Conservation (phyloP, 495 filamentous ascomycete species). For the Aspergillus taichungensis region DNA sequence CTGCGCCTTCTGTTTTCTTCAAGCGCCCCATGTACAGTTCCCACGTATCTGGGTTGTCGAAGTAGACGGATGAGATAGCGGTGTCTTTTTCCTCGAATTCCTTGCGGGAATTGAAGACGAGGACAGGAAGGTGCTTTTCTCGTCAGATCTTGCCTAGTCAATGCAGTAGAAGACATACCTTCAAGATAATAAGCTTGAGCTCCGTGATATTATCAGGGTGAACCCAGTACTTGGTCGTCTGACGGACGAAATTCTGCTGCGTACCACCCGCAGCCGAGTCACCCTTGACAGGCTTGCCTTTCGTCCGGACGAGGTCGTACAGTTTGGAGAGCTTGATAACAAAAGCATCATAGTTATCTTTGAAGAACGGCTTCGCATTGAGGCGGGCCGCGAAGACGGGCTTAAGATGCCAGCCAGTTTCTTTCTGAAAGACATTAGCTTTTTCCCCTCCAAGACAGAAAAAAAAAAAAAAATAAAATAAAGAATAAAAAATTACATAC, state of each 20-base stretch:
- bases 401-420: conserved; percentile 86
- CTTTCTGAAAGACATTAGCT: conserved; percentile 51
- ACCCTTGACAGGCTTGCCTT: conserved; percentile 85
- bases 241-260: conserved; percentile 92
- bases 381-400: conserved; percentile 89
- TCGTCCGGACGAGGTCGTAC: conserved; percentile 87
- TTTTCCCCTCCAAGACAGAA: not conserved
- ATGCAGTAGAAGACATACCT: conserved; percentile 33
- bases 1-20: conserved; percentile 96
- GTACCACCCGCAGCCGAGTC: conserved; percentile 83
- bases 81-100: conserved; percentile 85
- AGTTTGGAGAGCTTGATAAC: conserved; percentile 92
- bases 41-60: conserved; percentile 87
- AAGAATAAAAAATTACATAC: conserved; percentile 37
- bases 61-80: conserved; percentile 97
- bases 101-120: conserved; percentile 96
- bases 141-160: not conserved
- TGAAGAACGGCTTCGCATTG: conserved; percentile 95
- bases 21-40: conserved; percentile 87
- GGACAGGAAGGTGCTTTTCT: conserved; percentile 73
- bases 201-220: conserved; percentile 98
- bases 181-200: conserved; percentile 91
- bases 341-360: conserved; percentile 95
- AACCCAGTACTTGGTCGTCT: conserved; percentile 99
- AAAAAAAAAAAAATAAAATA: not conserved